Evolutionary conservation across 2,329 filamentous ascomycete species (phyloP), one percentile per base, ranked within the genome.

Genomic region (Colletotrichum lini): DNA sequence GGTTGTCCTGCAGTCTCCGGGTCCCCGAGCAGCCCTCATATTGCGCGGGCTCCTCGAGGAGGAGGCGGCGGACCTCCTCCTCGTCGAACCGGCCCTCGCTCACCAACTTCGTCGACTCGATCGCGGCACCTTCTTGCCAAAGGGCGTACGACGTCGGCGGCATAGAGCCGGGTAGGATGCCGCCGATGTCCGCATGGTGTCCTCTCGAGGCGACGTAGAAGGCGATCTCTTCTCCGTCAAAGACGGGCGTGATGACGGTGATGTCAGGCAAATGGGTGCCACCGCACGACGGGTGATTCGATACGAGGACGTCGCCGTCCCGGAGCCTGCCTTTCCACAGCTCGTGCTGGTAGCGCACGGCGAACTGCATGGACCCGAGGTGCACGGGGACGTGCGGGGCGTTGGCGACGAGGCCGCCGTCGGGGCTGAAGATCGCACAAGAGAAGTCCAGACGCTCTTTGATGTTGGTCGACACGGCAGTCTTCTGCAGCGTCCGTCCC

Each of bases 161-260:
- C 94, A 96, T 96, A 1, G 91, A 94, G 1, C 94, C 94, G 0
- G 94, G 93, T 0, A 94, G 85, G 54, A 95, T 95, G 9, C 94
- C 94, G 13, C 94, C 94, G 73, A 96, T 83, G 3, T 83, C 81
- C 0, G 80, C 79, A 30, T 82, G 80, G 53, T 80, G 79, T 0
- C 79, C 79, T 0, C 79, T 77, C 12, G 77, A 78, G 1, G 79
- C 79, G 0, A 80, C 79, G 8, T 78, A 80, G 60, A 80, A 80
- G n/a, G 79, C 76, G 38, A 79, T 75, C 15, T 79, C 75, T 0
- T 77, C 74, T 0, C 68, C 64, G 23, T 80, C 79, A 1, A 80
- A 80, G 0, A 84, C 79, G 9, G 82, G 82, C 0, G 82, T 83
- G 6, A 83, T 79, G 6, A 84, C 80, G 1, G 82, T 84, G 16